A percentile compares a stretch with the other conserved stretches of the same genome.
Conservation (phyloP, 140 eudicot genomes). For the Senecio squalidus region DNA sequence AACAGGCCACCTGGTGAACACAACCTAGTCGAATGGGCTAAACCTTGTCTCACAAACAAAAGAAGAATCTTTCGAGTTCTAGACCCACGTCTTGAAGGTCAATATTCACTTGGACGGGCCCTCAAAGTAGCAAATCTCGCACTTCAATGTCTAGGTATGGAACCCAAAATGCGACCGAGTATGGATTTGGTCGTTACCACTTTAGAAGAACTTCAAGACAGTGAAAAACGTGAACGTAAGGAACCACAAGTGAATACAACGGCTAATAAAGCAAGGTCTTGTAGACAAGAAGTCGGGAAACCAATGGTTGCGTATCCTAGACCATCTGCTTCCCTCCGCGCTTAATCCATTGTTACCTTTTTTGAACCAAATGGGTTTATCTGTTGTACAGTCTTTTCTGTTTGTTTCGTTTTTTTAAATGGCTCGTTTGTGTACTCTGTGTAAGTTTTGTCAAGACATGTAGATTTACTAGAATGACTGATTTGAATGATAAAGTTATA, state of each 20-base stretch:
- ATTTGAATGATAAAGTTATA: constrained; percentile 13
- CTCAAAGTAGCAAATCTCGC: constrained; percentile 58
- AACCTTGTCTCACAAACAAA: constrained; percentile 62
- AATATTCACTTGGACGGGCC: constrained; percentile 51
- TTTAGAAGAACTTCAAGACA: constrained; percentile 59
- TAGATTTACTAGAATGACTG: constrained; percentile 10
- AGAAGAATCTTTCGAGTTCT: constrained; percentile 64
- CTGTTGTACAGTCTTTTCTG: constrained; percentile 15
- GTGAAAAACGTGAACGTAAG: constrained; percentile 27
- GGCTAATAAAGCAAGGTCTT: constrained; percentile 25
- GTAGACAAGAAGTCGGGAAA: constrained; percentile 27
- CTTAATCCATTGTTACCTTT: constrained; percentile 15
- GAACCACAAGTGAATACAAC: constrained; percentile 19
- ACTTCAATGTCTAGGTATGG: constrained; percentile 64
- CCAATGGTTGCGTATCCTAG: constrained; percentile 51
- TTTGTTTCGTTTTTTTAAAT: constrained; percentile 4
- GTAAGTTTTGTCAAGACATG: constrained; percentile 11
- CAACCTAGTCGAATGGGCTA: constrained; percentile 85
- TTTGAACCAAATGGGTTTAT: constrained; percentile 4
- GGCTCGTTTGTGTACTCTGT: constrained; percentile 12
- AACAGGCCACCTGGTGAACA: constrained; percentile 73
- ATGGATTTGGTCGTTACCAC: constrained; percentile 68
- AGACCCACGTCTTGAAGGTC: constrained; percentile 79
- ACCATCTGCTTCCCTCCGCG: constrained; percentile 60
- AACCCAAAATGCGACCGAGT: constrained; percentile 61